Conservation (phyloP, 495 filamentous ascomycete species). For the Penicillium paxilli region DNA sequence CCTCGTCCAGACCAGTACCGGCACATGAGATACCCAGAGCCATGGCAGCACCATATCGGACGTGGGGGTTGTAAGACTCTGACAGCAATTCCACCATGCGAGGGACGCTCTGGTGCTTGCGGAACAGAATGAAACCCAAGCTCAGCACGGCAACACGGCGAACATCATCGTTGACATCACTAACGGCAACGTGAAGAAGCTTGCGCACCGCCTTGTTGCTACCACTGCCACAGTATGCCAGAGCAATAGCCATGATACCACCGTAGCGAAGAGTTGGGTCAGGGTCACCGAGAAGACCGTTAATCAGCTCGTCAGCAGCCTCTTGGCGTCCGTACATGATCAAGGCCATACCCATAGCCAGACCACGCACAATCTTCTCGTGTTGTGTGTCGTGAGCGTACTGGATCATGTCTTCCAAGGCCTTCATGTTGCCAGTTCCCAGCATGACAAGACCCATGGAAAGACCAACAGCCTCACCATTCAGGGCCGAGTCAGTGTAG, state of each 20-base stretch:
- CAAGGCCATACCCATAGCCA: slow-evolving; percentile 94
- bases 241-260: slow-evolving; percentile 97
- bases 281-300: slow-evolving; percentile 84
- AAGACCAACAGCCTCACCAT: slow-evolving; percentile 94
- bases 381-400: slow-evolving; percentile 98
- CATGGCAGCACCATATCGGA: slow-evolving; percentile 97
- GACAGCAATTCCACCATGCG: slow-evolving; percentile 99
- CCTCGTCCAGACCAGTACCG: slow-evolving; percentile 94
- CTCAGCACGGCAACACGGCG: slow-evolving; percentile 96
- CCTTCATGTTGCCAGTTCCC: slow-evolving; percentile 88
- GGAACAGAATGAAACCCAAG: slow-evolving; percentile 97
- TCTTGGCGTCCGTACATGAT: slow-evolving; percentile 98
- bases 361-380: slow-evolving; percentile 96
- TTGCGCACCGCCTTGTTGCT: slow-evolving; percentile 99
- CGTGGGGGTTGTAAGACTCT: slow-evolving; percentile 98
- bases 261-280: slow-evolving; percentile 94
- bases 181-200: slow-evolving; percentile 95
- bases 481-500: slow-evolving; percentile 90
- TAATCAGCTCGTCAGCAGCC: slow-evolving; percentile 89
- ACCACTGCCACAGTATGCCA: slow-evolving; percentile 95
- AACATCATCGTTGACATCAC: slow-evolving; percentile 98
- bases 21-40: slow-evolving; percentile 97
- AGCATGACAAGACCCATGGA: slow-evolving; percentile 97
- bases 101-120: slow-evolving; percentile 94
- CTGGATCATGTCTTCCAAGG: slow-evolving; percentile 90